Evolutionary conservation across 2,329 filamentous ascomycete species (phyloP), one percentile per base, ranked within the genome.

Genomic region (Alternaria sp.): DNA sequence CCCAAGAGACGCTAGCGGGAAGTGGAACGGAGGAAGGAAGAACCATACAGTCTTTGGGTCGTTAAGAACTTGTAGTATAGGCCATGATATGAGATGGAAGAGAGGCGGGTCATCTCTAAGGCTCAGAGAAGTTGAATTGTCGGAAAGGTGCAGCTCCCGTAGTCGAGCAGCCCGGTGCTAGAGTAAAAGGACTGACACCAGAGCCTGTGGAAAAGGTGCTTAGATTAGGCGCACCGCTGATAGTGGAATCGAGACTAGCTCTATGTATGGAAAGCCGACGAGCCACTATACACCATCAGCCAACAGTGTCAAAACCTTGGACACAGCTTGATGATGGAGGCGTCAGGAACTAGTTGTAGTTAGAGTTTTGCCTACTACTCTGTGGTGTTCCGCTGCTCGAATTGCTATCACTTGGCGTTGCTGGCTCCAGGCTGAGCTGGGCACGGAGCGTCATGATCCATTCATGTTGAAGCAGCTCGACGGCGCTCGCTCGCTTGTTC

Each of bases 381-480:
- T 60, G 57, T 6, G 60, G 60, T 16, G 60, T 63, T 28, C 57
- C 52, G 18, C 48, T 77, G 57, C 69, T 67, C 42, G 62, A 59
- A 2, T 61, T 67, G 9, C 60, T 62, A 5, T 78, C 75, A 60
- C 76, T 76, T 11, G 82, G 82, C 51, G 81, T 83, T 11, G 76
- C 74, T 5, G 82, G 81, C 69, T 84, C 82, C 6, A 85, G 70
- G 39, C 75, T 77, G 58, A 84, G 69, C 68, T 84, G 82, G 8
- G 75, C 77, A 36, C 81, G 75, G 41, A 85, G 75, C 34, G 75
- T 76, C 77, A 83, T 79, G 61, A 91, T 90, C 95, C 95, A 99
- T 74, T 96, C 93, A 78, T 98, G 94, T 78, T 97, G 93, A 57
- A 99, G 84, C 61, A 99, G 81, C 78, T 98, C 95, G 1, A 94